Evolutionary conservation across 495 filamentous ascomycete genomes (phyloP), one percentile per base, ranked within the genome.

Genomic region (Tricharina praecox): DNA sequence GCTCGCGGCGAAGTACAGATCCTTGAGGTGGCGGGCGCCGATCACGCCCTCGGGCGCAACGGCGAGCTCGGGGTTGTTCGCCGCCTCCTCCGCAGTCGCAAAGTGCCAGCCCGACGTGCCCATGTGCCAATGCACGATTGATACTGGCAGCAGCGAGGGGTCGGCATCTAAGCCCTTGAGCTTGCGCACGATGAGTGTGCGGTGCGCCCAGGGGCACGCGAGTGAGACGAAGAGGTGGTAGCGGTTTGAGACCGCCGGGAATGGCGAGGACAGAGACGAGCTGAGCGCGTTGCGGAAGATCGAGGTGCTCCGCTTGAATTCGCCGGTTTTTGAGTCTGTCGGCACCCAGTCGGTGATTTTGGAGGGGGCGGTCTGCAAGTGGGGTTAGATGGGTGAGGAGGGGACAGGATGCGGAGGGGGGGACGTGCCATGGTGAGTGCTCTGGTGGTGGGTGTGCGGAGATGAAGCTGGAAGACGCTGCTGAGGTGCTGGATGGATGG

Each of bases 141-240:
- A 77, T 44, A 78, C 71, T 32, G 79, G 73, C 49, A 93, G 75
- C 26, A 85, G 67, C 19, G 74, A 65, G n/a, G n/a, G n/a, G n/a
- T n/a, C n/a, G n/a, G n/a, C n/a, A 46, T 85, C 75, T 0, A 92
- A 70, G 4, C 83, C 83, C 63, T 92, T 93, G 44, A 93, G 70
- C n/a, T 74, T 67, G 46, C 78, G 73, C 0, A 76, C 76, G 44
- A 92, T 76, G 18, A 86, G 74, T 0, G 81, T 76, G 15, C 85
- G 76, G 47, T 78, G 82, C 0, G 85, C 84, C 84, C 84, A 93
- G 0, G 84, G 84, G 60, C 85, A 93, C 44, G 80, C 81, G 4
- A 66, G 67, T 37, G 75, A 73, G 54, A 88, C 69, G 62, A 85
- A 93, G 46, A 92, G 72, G 45, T 84, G 81, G 58, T 90, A 92